Evolutionary conservation across 768 basidiomycete species (phyloP).

Genomic region (Mycena alexandri): DNA sequence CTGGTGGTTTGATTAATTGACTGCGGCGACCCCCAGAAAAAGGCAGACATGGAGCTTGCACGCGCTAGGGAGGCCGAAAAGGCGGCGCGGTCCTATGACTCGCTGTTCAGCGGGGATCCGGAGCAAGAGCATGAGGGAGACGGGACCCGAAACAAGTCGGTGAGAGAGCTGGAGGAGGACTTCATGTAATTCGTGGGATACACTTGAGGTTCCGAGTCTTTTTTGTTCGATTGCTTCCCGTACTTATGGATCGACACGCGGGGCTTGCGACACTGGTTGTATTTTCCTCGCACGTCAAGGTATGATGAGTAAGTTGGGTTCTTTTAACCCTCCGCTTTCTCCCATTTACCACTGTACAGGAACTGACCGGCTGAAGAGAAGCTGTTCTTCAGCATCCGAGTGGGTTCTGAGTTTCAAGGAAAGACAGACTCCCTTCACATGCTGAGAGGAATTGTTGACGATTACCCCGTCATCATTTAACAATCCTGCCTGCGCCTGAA

Average conservation of each 20-base stretch:
- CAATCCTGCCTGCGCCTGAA: neutral
- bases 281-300: slow-evolving; percentile 4
- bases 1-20: neutral
- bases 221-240: slow-evolving; percentile 6
- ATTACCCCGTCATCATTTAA: too few species aligned
- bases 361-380: neutral
- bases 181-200: slow-evolving; percentile 73
- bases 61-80: slow-evolving; percentile 88
- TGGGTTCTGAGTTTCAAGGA: neutral
- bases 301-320: slow-evolving; percentile 4
- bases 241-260: neutral
- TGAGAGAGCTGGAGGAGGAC: slow-evolving; percentile 86
- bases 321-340: neutral
- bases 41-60: slow-evolving; percentile 81
- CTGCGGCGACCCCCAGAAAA: slow-evolving; percentile 63
- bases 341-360: slow-evolving; percentile 8
- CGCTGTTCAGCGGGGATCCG: slow-evolving; percentile 75
- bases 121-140: slow-evolving; percentile 68
- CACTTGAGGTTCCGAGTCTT: slow-evolving; percentile 7
- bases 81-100: slow-evolving; percentile 88
- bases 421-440: neutral
- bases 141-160: slow-evolving; percentile 67
- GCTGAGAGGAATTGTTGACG: neutral
- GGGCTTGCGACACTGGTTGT: neutral
- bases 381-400: slow-evolving; percentile 3